Base-by-base conservation (phyloP, 352 stramenopile genomes). In the Phytophthora sp. region DNA sequence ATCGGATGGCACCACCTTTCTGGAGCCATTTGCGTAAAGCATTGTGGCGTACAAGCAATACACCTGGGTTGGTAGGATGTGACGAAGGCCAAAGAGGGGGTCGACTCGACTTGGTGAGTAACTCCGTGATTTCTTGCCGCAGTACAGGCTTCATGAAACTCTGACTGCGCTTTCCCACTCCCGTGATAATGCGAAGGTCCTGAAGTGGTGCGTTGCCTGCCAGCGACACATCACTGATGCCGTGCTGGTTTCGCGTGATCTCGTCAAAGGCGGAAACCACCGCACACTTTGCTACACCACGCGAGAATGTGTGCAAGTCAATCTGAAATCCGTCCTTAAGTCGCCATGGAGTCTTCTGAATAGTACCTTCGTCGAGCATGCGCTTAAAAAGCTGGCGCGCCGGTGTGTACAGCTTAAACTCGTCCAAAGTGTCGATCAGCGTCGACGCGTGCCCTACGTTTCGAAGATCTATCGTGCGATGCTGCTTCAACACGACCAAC, bases 161-260 rank as follows among this genome's bases (percentile, higher is more conserved):
- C 13, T 83, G 75, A 32, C 84, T 91, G 57, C 78, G 77, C 32
- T 73, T 83, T 12, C 84, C 84, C 17, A 90, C 66, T n/a, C 84
- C 84, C 23, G 79, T 89, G 54, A 92, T 89, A 43, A 92, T 86
- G 13, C 81, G 83, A 43, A 92, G 54, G 37, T 91, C 77, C 54
- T 82, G 44, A 18, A 74, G 31, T 6, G 63, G 55, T 23, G 56
- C 56, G 8, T 66, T 66, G 10, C 52, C 43, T 12, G 46, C 52
- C 32, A 69, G 5, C 32, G 70, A 78, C 1, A 62, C 56, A n/a
- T 73, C 67, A 10, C 54, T 65, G 2, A 64, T 43, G 13, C 79
- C 69, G 24, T 70, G 56, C 24, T 79, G 63, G 3, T 46, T 49
- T 4, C 39, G 66, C 32, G 52, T 63, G 42, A 87, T 76, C 45